Conservation (phyloP, 495 filamentous ascomycete species). For the Daldinia loculata region DNA sequence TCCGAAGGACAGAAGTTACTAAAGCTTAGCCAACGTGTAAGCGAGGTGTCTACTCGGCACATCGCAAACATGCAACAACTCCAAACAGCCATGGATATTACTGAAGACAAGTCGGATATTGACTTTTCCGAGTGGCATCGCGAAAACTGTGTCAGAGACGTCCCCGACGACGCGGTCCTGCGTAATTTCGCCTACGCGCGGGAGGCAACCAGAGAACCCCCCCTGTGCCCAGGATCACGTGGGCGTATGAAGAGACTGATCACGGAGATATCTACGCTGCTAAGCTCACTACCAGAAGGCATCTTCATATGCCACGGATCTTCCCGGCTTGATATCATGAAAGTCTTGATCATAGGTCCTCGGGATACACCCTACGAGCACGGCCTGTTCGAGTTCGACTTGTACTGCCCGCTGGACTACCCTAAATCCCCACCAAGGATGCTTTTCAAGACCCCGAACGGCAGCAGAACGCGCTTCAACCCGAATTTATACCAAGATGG, state of each 20-base stretch:
- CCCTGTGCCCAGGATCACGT: background rate
- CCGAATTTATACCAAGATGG: conserved; percentile 68
- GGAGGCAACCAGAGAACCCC: conserved; percentile 2
- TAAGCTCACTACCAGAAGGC: conserved; percentile 62
- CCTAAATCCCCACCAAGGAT: conserved; percentile 60
- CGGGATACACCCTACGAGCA: conserved; percentile 67
- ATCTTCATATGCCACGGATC: conserved; percentile 66
- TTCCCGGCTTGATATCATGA: conserved; percentile 64
- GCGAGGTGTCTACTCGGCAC: conserved; percentile 4
- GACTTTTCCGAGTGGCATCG: conserved; percentile 48
- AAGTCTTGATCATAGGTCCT: conserved; percentile 66
- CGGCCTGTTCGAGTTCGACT: conserved; percentile 70
- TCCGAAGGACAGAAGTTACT: conserved; percentile 18
- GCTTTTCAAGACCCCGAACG: conserved; percentile 60
- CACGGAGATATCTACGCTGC: conserved; percentile 61
- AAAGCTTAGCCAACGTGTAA: conserved; percentile 27
- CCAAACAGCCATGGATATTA: conserved; percentile 17
- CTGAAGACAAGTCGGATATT: conserved; percentile 1
- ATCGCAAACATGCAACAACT: conserved; percentile 2
- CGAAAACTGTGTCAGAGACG: conserved; percentile 49
- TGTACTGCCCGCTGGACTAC: conserved; percentile 58
- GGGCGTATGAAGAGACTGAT: conserved; percentile 62
- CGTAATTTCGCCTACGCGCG: conserved; percentile 29
- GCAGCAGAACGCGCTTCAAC: conserved; percentile 59
- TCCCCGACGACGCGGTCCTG: conserved; percentile 51